Conservation (phyloP, 805 yeast species). For the Saccharomyces kudriavzevii region DNA sequence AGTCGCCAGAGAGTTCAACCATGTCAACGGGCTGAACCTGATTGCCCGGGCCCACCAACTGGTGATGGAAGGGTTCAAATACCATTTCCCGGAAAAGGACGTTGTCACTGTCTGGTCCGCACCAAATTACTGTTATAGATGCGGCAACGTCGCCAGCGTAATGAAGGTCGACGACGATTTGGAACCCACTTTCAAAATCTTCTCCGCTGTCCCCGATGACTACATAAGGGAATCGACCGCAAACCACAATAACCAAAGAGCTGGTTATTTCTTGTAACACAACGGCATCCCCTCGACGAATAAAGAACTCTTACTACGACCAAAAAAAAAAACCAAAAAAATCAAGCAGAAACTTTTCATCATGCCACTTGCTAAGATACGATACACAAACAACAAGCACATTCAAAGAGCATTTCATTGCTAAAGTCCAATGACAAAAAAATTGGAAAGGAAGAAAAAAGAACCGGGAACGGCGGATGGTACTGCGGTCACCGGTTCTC, state of each 20-base stretch:
- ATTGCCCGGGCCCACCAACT: slow-evolving; percentile 96
- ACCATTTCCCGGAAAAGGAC: slow-evolving; percentile 91
- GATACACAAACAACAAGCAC: not conserved
- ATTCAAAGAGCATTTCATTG: not conserved
- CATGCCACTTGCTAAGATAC: not conserved
- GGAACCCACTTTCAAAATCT: slow-evolving; percentile 85
- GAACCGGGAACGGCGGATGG: not conserved
- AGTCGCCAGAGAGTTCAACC: slow-evolving; percentile 92
- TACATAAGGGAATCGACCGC: slow-evolving; percentile 27
- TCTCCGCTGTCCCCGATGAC: slow-evolving; percentile 92
- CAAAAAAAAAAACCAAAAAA: not conserved
- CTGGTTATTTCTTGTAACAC: slow-evolving; percentile 29
- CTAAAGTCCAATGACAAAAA: not conserved
- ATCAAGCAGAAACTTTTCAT: not conserved
- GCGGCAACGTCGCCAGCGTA: slow-evolving; percentile 97
- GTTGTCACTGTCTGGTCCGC: slow-evolving; percentile 98
- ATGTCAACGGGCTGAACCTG: slow-evolving; percentile 77
- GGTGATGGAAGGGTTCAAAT: slow-evolving; percentile 97
- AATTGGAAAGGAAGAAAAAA: not conserved
- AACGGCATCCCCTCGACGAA: not conserved
- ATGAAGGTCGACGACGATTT: slow-evolving; percentile 88
- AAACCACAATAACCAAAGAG: slow-evolving; percentile 26
- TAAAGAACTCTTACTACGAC: not conserved
- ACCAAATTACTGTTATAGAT: slow-evolving; percentile 92
- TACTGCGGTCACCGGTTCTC: not conserved